A percentile compares a stretch with the other conserved stretches of the same genome.
Conservation (phyloP, 192 early-diverging fungal genomes). For the Funneliformis mosseae region DNA sequence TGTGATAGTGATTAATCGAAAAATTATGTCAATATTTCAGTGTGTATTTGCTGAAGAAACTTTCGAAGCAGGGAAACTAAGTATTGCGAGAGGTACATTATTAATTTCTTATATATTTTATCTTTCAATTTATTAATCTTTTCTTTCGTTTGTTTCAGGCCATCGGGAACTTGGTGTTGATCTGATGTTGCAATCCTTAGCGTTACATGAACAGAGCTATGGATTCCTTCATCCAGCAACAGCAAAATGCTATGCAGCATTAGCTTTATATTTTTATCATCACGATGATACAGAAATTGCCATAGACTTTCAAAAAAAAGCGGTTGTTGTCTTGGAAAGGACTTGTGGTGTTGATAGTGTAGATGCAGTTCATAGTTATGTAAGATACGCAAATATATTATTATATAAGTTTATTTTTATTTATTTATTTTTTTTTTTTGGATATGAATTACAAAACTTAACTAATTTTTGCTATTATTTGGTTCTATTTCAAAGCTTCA, state of each 20-base stretch:
- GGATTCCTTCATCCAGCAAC: constrained; percentile 91
- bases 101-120: not conserved
- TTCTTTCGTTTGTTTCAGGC: constrained; percentile 29
- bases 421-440: constrained; percentile 18
- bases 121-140: not conserved
- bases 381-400: constrained; percentile 38
- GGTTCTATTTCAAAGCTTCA: constrained; percentile 56
- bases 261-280: constrained; percentile 85
- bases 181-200: constrained; percentile 77
- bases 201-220: constrained; percentile 91
- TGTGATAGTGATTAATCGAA: not conserved
- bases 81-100: constrained; percentile 63
- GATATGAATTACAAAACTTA: not conserved
- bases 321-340: constrained; percentile 84
- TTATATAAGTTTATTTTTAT: not conserved
- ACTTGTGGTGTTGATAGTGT: constrained; percentile 83
- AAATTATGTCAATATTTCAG: constrained; percentile 34
- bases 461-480: not conserved
- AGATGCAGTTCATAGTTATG: constrained; percentile 88
- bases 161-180: constrained; percentile 81
- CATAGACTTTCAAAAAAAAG: constrained; percentile 75
- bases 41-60: constrained; percentile 86
- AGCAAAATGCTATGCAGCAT: constrained; percentile 77
- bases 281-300: constrained; percentile 61
- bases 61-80: constrained; percentile 81